These are phyloP conservation scores for Torulaspora globosa DNA, from an alignment of 1,139 yeast species.

Conservation along the genomic window DNA sequence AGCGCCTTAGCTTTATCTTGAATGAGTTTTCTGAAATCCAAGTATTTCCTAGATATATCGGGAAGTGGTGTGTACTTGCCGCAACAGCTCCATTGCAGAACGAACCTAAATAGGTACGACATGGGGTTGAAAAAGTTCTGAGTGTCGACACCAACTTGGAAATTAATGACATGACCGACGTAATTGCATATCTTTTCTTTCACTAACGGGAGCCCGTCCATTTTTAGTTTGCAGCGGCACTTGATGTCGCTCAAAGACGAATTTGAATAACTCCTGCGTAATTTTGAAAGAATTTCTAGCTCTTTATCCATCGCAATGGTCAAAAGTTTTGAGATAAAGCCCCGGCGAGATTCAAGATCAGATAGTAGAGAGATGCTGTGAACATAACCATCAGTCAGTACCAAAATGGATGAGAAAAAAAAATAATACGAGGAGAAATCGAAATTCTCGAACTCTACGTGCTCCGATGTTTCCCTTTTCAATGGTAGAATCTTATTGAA, in stretches of 20 bases:
- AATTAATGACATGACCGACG: slow-evolving; percentile 24
- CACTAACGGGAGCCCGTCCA: slow-evolving; percentile 11
- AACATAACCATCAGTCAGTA: slow-evolving; percentile 49
- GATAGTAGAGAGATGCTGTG: slow-evolving; percentile 30
- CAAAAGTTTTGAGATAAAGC: slow-evolving; percentile 20
- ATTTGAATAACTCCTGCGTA: slow-evolving; percentile 17
- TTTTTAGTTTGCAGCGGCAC: neutral
- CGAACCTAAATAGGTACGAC: slow-evolving; percentile 33
- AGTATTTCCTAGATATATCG: slow-evolving; percentile 13
- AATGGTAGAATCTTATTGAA: slow-evolving; percentile 81
- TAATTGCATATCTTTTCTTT: slow-evolving; percentile 30
- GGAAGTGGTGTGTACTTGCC: slow-evolving; percentile 32
- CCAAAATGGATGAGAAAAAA: slow-evolving; percentile 62
- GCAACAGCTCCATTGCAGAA: slow-evolving; percentile 35
- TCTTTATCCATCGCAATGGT: slow-evolving; percentile 23
- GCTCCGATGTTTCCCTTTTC: slow-evolving; percentile 71
- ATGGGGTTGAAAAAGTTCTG: slow-evolving; percentile 36
- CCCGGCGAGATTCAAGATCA: slow-evolving; percentile 23
- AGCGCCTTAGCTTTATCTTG: slow-evolving; percentile 21
- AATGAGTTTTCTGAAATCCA: slow-evolving; percentile 20
- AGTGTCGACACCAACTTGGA: slow-evolving; percentile 33
- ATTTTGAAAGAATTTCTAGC: slow-evolving; percentile 22
- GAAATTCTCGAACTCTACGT: slow-evolving; percentile 86
- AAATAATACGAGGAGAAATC: slow-evolving; percentile 79
- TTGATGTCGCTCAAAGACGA: slow-evolving; percentile 2